These are phyloP conservation scores for Didymosphaeria variabile DNA, from an alignment of 2,329 filamentous ascomycete species.

Conservation along the genomic window DNA sequence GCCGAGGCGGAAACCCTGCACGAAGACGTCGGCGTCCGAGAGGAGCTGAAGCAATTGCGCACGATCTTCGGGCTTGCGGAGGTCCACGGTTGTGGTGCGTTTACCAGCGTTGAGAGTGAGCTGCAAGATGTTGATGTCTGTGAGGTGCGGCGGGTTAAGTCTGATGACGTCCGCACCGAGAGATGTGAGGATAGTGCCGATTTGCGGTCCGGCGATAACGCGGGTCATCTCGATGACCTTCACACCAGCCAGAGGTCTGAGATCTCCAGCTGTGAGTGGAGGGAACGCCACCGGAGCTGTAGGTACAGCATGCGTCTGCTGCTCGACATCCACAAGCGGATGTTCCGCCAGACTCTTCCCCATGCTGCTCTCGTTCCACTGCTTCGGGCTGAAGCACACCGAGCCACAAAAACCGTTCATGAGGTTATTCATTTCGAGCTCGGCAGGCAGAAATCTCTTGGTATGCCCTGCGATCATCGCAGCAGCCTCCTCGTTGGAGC, in stretches of 20 bases:
- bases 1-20: conserved; percentile 61
- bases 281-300: conserved; percentile 40
- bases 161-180: conserved; percentile 56
- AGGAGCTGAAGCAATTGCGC: conserved; percentile 52
- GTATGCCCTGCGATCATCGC: conserved; percentile 29
- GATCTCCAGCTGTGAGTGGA: conserved; percentile 32
- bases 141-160: conserved; percentile 49
- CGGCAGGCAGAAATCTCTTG: conserved; percentile 45
- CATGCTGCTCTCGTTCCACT: conserved; percentile 57
- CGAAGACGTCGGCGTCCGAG: conserved; percentile 59
- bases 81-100: conserved; percentile 55
- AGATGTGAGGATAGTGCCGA: conserved; percentile 49
- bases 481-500: conserved; percentile 31
- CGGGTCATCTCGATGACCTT: conserved; percentile 49
- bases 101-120: conserved; percentile 55
- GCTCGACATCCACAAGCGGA: conserved; percentile 53
- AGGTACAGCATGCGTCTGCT: conserved; percentile 41
- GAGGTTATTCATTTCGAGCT: conserved; percentile 30
- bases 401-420: conserved; percentile 45
- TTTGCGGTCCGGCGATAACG: conserved; percentile 53
- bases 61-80: conserved; percentile 45
- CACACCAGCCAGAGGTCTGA: conserved; percentile 53
- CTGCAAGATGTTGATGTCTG: conserved; percentile 46
- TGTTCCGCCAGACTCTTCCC: conserved; percentile 54
- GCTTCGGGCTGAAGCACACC: conserved; percentile 55